phyloP scores from a whole-genome alignment of 2,329 filamentous ascomycete genomes.

The Aspergillus ochraceus region DNA sequence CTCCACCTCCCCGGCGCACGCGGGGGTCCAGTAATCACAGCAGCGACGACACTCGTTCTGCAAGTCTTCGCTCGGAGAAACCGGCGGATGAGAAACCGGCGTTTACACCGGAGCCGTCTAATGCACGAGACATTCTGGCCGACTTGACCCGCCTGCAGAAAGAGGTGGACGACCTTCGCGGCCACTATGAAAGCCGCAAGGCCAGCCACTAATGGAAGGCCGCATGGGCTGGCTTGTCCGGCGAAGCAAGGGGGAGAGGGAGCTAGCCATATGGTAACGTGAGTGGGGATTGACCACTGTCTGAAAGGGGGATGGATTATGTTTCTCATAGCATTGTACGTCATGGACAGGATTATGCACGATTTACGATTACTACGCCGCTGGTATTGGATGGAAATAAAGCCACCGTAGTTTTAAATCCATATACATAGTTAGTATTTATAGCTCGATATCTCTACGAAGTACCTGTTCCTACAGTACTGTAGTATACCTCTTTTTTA shows the following conservation, averaged over 20 bases:
- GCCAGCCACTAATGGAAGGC: constrained; percentile 22
- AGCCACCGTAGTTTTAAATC: too few relatives aligned
- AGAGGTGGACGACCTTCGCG: constrained; percentile 66
- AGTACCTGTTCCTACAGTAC: too few relatives aligned
- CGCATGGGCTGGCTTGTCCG: not conserved
- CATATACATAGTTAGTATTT: too few relatives aligned
- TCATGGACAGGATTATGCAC: constrained; percentile 7
- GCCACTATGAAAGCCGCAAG: constrained; percentile 38
- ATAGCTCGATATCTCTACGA: too few relatives aligned
- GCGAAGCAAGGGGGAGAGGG: constrained; percentile 7
- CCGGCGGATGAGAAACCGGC: constrained; percentile 23
- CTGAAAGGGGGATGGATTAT: not conserved
- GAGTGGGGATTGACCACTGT: not conserved
- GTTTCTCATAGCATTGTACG: constrained; percentile 9
- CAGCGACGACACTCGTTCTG: constrained; percentile 25
- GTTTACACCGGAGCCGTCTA: constrained; percentile 39
- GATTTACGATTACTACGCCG: constrained; percentile 1
- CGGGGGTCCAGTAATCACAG: constrained; percentile 45
- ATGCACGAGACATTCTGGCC: constrained; percentile 64
- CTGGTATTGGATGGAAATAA: not conserved
- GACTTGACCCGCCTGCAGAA: constrained; percentile 70
- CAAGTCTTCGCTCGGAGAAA: constrained; percentile 18
- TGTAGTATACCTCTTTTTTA: too few relatives aligned
- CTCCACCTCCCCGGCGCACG: constrained; percentile 49
- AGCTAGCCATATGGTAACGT: not conserved